Conservation (phyloP, 2,329 filamentous ascomycete species). For the Hypoxylon sp. region DNA sequence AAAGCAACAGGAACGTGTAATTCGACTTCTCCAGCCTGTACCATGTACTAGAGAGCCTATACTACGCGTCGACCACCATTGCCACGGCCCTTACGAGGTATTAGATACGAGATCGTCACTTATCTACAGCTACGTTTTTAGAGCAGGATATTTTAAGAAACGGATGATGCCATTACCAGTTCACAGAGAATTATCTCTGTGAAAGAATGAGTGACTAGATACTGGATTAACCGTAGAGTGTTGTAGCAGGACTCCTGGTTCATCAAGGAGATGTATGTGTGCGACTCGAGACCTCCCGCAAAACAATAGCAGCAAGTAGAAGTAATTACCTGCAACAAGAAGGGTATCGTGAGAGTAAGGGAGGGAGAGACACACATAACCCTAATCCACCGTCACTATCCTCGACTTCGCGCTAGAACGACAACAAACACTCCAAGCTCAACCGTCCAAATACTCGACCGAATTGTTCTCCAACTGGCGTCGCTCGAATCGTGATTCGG, state of each 20-base stretch:
- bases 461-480: conserved; percentile 66
- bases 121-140: neutral
- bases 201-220: too few relatives aligned
- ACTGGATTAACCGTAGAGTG: neutral
- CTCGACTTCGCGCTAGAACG: neutral
- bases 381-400: neutral
- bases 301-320: neutral
- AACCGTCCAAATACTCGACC: conserved; percentile 52
- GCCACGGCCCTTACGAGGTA: neutral
- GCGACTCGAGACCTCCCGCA: neutral
- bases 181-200: neutral
- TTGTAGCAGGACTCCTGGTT: neutral
- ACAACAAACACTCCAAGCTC: neutral
- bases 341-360: neutral
- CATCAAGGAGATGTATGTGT: neutral
- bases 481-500: conserved; percentile 65
- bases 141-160: neutral
- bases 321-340: neutral
- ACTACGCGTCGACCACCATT: neutral
- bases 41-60: neutral
- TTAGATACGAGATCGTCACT: neutral
- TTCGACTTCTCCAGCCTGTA: neutral
- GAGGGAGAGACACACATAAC: neutral
- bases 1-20: neutral
- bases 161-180: neutral